Evolutionary conservation across 257 asterid species (phyloP).

Genomic region (Ballota nigra): DNA sequence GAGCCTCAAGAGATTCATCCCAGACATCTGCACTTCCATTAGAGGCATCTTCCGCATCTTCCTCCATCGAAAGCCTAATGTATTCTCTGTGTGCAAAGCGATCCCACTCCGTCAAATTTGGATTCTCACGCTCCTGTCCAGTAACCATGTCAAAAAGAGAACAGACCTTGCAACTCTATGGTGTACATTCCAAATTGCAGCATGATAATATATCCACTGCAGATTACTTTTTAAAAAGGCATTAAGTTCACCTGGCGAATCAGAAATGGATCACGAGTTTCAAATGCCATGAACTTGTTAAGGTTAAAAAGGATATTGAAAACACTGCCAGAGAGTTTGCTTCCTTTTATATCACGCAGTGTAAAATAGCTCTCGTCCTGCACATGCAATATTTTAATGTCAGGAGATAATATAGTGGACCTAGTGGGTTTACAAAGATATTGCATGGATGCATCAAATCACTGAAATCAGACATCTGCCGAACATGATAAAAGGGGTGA

Average conservation of each 20-base stretch:
- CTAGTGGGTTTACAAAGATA: not conserved
- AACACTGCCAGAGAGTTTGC: slow-evolving; percentile 86
- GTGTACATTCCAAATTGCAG: slow-evolving; percentile 1
- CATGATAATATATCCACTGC: not conserved
- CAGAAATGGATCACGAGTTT: slow-evolving; percentile 96
- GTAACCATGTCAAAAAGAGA: slow-evolving; percentile 17
- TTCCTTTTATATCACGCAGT: slow-evolving; percentile 79
- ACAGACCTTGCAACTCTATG: slow-evolving; percentile 10
- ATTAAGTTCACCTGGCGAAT: slow-evolving; percentile 81
- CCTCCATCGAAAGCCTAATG: slow-evolving; percentile 99
- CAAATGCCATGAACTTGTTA: slow-evolving; percentile 98
- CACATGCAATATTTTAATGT: slow-evolving; percentile 25
- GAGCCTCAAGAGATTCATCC: slow-evolving; percentile 99
- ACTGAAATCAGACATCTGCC: slow-evolving; percentile 4
- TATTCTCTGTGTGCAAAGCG: slow-evolving; percentile 98
- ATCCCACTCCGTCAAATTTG: slow-evolving; percentile 97
- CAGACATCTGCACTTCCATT: slow-evolving; percentile 99
- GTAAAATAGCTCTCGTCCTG: slow-evolving; percentile 88
- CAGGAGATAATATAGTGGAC: slow-evolving; percentile 8
- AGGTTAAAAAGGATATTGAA: slow-evolving; percentile 96
- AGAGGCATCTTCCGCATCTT: slow-evolving; percentile 99
- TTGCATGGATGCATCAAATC: slow-evolving; percentile 3
- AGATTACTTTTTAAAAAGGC: not conserved
- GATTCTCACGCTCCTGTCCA: slow-evolving; percentile 97
- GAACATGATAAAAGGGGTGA: not conserved